Conservation (phyloP, 345 rosid genomes). For the Ricinus communis region DNA sequence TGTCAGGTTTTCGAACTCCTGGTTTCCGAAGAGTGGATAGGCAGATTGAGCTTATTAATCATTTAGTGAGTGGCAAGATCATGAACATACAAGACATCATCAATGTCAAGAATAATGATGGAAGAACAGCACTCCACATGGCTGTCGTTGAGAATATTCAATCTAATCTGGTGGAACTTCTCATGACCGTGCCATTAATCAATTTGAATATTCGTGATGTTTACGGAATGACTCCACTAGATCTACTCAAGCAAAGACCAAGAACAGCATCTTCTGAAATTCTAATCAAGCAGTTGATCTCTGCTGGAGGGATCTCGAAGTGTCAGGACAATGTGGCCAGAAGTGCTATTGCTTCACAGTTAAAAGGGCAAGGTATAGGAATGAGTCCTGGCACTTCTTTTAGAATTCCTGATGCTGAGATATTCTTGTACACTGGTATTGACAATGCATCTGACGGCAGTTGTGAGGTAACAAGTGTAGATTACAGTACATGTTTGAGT, state of each 20-base stretch:
- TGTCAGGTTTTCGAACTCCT: slow-evolving; percentile 65
- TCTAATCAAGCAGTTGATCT: slow-evolving; percentile 68
- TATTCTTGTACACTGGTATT: slow-evolving; percentile 60
- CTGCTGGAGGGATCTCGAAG: slow-evolving; percentile 75
- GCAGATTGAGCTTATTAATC: slow-evolving; percentile 72
- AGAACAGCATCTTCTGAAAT: slow-evolving; percentile 66
- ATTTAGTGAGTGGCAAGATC: slow-evolving; percentile 40
- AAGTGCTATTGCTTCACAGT: slow-evolving; percentile 43
- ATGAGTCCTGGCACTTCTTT: slow-evolving; percentile 85
- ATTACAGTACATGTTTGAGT: slow-evolving; percentile 44
- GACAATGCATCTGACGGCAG: slow-evolving; percentile 33
- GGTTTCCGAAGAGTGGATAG: slow-evolving; percentile 74
- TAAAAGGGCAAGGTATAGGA: slow-evolving; percentile 57
- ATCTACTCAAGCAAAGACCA: slow-evolving; percentile 72
- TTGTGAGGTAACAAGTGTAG: slow-evolving; percentile 38
- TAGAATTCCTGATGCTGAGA: slow-evolving; percentile 82
- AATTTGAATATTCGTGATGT: slow-evolving; percentile 63
- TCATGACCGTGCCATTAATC: slow-evolving; percentile 54
- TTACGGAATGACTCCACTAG: slow-evolving; percentile 75
- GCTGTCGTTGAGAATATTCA: slow-evolving; percentile 74
- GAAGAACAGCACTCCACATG: slow-evolving; percentile 76
- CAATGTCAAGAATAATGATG: slow-evolving; percentile 63
- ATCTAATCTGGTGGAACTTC: slow-evolving; percentile 59
- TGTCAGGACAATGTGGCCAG: slow-evolving; percentile 37
- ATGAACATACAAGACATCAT: slow-evolving; percentile 46